A percentile compares a stretch with the other conserved stretches of the same genome.
Evolutionary conservation across 2,329 filamentous ascomycete genomes (phyloP).

Genomic region (Trichoderma aggressivum): DNA sequence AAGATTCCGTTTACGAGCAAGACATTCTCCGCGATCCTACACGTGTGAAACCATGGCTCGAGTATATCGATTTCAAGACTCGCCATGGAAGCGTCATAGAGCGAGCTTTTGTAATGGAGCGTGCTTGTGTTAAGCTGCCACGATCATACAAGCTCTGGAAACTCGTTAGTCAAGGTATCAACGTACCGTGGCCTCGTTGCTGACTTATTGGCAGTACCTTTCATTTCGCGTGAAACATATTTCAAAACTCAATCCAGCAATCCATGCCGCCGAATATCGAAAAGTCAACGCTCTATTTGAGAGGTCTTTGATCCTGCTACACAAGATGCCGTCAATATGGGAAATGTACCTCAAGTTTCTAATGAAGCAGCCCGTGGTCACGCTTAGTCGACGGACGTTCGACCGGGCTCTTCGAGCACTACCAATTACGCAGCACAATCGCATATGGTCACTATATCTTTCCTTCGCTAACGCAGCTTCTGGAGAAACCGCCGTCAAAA

Average conservation of each 20-base stretch:
- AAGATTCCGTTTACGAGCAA: conserved; percentile 95
- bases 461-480: conserved; percentile 88
- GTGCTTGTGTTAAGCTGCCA: conserved; percentile 84
- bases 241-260: conserved; percentile 75
- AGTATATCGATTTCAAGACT: conserved; percentile 87
- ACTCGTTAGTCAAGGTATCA: conserved; percentile 53
- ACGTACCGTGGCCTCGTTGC: conserved; percentile 9
- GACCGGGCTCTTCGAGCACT: conserved; percentile 88
- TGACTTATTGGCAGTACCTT: conserved; percentile 61
- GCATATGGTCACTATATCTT: conserved; percentile 89
- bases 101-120: conserved; percentile 83
- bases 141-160: conserved; percentile 99
- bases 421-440: conserved; percentile 90
- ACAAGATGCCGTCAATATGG: conserved; percentile 99
- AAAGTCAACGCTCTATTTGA: conserved; percentile 97
- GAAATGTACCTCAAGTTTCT: conserved; percentile 94
- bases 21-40: conserved; percentile 83
- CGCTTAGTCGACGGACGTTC: conserved; percentile 80
- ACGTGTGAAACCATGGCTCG: conserved; percentile 89
- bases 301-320: conserved; percentile 83
- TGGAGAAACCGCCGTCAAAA: conserved; percentile 84
- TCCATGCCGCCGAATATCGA: conserved; percentile 74
- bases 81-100: conserved; percentile 82
- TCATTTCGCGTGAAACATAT: conserved; percentile 79
- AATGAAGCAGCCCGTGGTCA: conserved; percentile 86